These are phyloP conservation scores for Solanum habrochaites DNA, from an alignment of 257 asterid species.

Conservation along the genomic window DNA sequence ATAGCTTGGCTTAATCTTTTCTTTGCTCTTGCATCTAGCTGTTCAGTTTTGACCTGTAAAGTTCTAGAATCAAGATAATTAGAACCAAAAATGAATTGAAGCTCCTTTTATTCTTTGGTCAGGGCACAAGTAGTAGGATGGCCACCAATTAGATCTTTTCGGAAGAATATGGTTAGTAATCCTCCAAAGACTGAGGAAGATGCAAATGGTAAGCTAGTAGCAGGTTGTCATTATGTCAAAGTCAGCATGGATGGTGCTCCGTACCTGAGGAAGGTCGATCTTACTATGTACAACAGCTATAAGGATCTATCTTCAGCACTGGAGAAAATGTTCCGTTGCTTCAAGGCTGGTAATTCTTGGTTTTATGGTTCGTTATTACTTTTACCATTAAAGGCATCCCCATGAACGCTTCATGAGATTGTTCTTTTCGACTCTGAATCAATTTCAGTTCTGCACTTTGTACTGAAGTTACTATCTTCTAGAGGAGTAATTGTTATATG, in stretches of 20 bases:
- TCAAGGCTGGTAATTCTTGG: conserved; percentile 16
- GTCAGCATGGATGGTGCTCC: conserved; percentile 46
- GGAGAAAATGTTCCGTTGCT: conserved; percentile 32
- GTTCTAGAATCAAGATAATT: background rate
- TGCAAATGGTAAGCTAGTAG: conserved; percentile 13
- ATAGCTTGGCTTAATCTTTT: background rate
- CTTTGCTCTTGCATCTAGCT: background rate
- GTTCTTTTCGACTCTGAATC: background rate
- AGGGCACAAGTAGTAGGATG: conserved; percentile 96
- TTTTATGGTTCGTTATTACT: background rate
- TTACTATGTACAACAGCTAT: conserved; percentile 22
- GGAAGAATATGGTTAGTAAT: conserved; percentile 55
- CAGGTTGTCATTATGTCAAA: conserved; percentile 31
- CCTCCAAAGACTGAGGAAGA: conserved; percentile 23
- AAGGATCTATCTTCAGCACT: conserved; percentile 27
- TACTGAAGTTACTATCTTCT: background rate
- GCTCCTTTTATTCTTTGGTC: background rate
- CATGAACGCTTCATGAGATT: background rate
- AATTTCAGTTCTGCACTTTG: background rate
- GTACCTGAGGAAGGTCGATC: conserved; percentile 36
- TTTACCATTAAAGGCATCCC: background rate
- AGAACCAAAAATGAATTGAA: background rate
- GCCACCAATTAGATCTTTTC: conserved; percentile 81
- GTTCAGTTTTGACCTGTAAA: background rate
- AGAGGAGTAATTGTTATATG: background rate